Conservation (phyloP, 2,329 filamentous ascomycete species). For the Fusarium abutilonis region DNA sequence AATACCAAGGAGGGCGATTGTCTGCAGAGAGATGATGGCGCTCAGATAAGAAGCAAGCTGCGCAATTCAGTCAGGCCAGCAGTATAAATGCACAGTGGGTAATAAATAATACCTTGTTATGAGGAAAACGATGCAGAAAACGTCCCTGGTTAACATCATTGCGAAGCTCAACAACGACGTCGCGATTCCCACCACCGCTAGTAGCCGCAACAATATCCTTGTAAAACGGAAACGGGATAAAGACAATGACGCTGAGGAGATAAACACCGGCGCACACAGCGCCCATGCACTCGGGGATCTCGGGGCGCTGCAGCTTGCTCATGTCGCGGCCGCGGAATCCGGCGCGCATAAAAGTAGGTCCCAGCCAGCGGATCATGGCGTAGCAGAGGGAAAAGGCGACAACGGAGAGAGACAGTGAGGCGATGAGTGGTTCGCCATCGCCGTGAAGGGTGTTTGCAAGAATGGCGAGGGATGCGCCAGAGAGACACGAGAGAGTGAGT, state of each 20-base stretch:
- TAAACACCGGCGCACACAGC: conserved; percentile 93
- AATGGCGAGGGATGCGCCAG: conserved; percentile 75
- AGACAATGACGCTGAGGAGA: conserved; percentile 85
- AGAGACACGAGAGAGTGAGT: conserved; percentile 68
- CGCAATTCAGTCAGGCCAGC: not conserved
- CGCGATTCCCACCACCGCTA: conserved; percentile 90
- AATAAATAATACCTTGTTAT: conserved; percentile 76
- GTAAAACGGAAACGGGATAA: conserved; percentile 97
- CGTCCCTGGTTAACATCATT: conserved; percentile 79
- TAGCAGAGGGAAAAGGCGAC: conserved; percentile 85
- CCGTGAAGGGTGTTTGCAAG: conserved; percentile 83
- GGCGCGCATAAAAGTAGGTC: conserved; percentile 85
- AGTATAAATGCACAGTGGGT: not conserved
- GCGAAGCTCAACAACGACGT: conserved; percentile 79
- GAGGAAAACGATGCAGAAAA: conserved; percentile 89
- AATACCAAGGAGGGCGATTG: conserved; percentile 88
- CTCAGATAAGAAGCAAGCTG: conserved; percentile 95
- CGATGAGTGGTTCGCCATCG: conserved; percentile 88
- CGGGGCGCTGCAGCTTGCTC: conserved; percentile 73
- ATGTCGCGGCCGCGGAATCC: conserved; percentile 92
- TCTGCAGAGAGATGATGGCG: conserved; percentile 91
- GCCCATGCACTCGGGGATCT: conserved; percentile 96
- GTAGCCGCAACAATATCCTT: conserved; percentile 97
- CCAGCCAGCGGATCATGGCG: conserved; percentile 92
- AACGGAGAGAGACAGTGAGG: conserved; percentile 85